Conservation (phyloP, 1,284 basidiomycete species). For the Apiotrichum mycotoxinovorans region DNA sequence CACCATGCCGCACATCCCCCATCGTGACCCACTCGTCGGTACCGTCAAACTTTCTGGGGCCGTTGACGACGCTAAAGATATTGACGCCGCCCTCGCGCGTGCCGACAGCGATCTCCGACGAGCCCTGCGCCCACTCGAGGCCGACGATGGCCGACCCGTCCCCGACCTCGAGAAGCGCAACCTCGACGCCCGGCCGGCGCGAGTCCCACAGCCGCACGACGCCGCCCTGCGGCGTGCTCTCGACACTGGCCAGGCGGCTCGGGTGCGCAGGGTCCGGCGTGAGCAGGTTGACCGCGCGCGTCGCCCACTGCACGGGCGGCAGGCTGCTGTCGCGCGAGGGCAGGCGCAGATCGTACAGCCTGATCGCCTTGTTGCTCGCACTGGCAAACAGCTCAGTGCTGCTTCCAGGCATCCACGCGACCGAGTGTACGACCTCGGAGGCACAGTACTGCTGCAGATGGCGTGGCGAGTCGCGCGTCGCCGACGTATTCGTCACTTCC, state of each 20-base stretch:
- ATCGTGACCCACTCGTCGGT: slow-evolving; percentile 35
- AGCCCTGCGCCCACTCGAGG: slow-evolving; percentile 33
- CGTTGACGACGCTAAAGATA: slow-evolving; percentile 40
- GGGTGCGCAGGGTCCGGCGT: slow-evolving; percentile 27
- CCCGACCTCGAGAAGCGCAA: slow-evolving; percentile 33
- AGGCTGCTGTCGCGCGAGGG: slow-evolving; percentile 19
- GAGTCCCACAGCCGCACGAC: slow-evolving; percentile 46
- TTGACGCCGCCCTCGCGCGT: slow-evolving; percentile 43
- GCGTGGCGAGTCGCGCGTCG: slow-evolving; percentile 17
- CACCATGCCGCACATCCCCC: slow-evolving; percentile 37
- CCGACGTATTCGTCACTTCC: slow-evolving; percentile 23
- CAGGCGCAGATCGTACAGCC: slow-evolving; percentile 40
- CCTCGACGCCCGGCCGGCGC: slow-evolving; percentile 31
- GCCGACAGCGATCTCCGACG: slow-evolving; percentile 34
- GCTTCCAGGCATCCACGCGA: slow-evolving; percentile 28
- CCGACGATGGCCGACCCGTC: slow-evolving; percentile 23
- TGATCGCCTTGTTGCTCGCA: slow-evolving; percentile 36
- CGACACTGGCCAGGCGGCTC: slow-evolving; percentile 40
- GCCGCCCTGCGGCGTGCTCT: slow-evolving; percentile 25
- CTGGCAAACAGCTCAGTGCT: slow-evolving; percentile 34
- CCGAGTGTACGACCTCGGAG: slow-evolving; percentile 40
- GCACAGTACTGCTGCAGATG: slow-evolving; percentile 47
- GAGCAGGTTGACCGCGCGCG: slow-evolving; percentile 39
- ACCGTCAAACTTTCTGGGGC: slow-evolving; percentile 16
- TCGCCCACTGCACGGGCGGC: slow-evolving; percentile 25